Evolutionary conservation across 371 early-diverging fungal genomes (phyloP).

Genomic region (Blakeslea trispora): DNA sequence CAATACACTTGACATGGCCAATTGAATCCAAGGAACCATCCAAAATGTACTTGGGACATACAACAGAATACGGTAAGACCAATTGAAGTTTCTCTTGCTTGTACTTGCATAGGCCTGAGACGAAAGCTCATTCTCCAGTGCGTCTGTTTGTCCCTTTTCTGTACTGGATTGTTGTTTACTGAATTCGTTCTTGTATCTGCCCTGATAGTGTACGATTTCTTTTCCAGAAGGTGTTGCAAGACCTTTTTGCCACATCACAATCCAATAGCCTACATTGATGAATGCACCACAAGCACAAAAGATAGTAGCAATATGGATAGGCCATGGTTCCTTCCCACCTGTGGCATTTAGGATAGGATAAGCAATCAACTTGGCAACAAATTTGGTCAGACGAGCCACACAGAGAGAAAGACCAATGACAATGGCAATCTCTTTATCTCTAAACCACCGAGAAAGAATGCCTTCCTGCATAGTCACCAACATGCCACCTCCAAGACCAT

Average conservation of each 20-base stretch:
- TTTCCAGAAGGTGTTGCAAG: constrained; percentile 36
- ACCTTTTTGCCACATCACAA: constrained; percentile 39
- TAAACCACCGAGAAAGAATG: constrained; percentile 48
- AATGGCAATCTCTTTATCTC: constrained; percentile 41
- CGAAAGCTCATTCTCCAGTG: background rate
- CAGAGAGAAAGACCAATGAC: constrained; percentile 38
- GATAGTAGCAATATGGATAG: constrained; percentile 41
- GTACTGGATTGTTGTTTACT: constrained; percentile 4
- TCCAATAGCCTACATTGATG: constrained; percentile 38
- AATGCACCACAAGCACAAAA: constrained; percentile 38
- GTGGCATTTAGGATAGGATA: constrained; percentile 38
- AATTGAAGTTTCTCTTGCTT: constrained; percentile 17
- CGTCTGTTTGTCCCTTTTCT: constrained; percentile 7
- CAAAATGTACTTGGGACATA: constrained; percentile 47
- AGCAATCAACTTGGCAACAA: constrained; percentile 43
- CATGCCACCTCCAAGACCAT: constrained; percentile 50
- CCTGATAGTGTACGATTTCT: constrained; percentile 25
- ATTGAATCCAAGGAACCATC: constrained; percentile 48
- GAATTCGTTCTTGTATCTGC: constrained; percentile 12
- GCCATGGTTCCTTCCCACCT: constrained; percentile 21
- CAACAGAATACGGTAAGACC: constrained; percentile 28
- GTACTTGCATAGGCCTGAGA: background rate
- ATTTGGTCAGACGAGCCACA: constrained; percentile 42
- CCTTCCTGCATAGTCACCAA: constrained; percentile 52
- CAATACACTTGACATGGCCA: constrained; percentile 49